A percentile compares a stretch with the other conserved stretches of the same genome.
Evolutionary conservation across 73 alveolate genomes (phyloP).

Genomic region (Tetrahymena borealis): DNA sequence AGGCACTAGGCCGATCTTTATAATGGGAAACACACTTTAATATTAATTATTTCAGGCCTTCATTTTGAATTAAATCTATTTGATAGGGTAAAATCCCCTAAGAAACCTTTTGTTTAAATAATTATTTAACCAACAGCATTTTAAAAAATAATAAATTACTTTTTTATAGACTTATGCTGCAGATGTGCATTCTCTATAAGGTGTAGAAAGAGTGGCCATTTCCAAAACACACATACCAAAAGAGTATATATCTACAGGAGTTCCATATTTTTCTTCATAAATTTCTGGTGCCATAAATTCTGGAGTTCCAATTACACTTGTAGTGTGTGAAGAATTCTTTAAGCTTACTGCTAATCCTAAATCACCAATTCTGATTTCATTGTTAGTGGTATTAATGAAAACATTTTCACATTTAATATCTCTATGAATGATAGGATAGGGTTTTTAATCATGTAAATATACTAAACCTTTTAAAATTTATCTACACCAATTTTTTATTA

Average conservation of each 20-base stretch:
- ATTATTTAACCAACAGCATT: background rate
- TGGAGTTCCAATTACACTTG: slow-evolving; percentile 70
- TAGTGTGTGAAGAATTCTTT: slow-evolving; percentile 78
- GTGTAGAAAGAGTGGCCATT: slow-evolving; percentile 75
- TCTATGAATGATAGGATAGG: slow-evolving; percentile 77
- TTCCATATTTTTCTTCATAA: slow-evolving; percentile 73
- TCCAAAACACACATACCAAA: slow-evolving; percentile 82
- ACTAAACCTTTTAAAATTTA: slow-evolving; percentile 84
- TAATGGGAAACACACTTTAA: slow-evolving; percentile 52
- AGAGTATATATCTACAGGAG: slow-evolving; percentile 76
- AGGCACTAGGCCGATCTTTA: slow-evolving; percentile 35
- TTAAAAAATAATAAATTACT: slow-evolving; percentile 21
- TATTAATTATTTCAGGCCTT: slow-evolving; percentile 69
- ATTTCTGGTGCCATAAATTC: slow-evolving; percentile 90
- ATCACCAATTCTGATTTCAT: slow-evolving; percentile 95
- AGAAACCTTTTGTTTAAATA: slow-evolving; percentile 2
- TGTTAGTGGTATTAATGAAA: slow-evolving; percentile 85
- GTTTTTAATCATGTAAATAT: slow-evolving; percentile 76
- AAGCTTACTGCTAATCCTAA: slow-evolving; percentile 89
- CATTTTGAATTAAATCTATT: slow-evolving; percentile 55
- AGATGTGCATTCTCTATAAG: slow-evolving; percentile 72
- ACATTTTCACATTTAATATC: slow-evolving; percentile 91
- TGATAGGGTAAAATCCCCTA: slow-evolving; percentile 51
- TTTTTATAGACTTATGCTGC: slow-evolving; percentile 56
- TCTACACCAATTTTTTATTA: slow-evolving; percentile 85